Conservation (phyloP, 2,329 filamentous ascomycete genomes). For the Capronia epimyces region DNA sequence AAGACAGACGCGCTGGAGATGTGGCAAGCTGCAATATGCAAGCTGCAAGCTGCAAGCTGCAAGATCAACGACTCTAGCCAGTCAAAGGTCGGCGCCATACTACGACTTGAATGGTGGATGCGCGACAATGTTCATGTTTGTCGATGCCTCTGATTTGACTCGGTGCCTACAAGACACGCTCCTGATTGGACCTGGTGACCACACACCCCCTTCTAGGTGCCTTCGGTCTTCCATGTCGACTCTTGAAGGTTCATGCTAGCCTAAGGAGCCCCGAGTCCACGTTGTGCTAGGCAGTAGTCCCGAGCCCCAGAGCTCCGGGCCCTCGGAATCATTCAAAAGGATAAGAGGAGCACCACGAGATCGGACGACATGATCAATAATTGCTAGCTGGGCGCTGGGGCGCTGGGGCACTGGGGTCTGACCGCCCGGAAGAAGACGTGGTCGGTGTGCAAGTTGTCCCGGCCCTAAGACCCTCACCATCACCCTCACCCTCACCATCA, state of each 20-base stretch:
- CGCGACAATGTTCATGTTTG: not conserved
- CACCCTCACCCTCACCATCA: no score
- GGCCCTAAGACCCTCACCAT: no score
- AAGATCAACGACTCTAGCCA: not conserved
- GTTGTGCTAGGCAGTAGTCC: not conserved
- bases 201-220: no score
- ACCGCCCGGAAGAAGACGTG: no score
- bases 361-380: no score
- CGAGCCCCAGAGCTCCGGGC: not conserved
- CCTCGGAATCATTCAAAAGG: not conserved
- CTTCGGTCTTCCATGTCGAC: not conserved
- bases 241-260: conserved; percentile 2
- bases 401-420: no score
- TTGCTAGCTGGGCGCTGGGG: no score
- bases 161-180: not conserved
- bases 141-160: not conserved
- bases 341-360: no score
- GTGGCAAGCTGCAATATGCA: not conserved
- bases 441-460: no score
- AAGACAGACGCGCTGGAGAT: no score
- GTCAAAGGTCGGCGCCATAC: not conserved
- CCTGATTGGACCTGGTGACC: no score
- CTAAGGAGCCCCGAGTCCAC: not conserved
- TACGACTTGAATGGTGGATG: not conserved
- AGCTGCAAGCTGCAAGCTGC: not conserved